Evolutionary conservation across 192 early-diverging fungal species (phyloP), one percentile per base, ranked within the genome.

Genomic region (Funneliformis mosseae): DNA sequence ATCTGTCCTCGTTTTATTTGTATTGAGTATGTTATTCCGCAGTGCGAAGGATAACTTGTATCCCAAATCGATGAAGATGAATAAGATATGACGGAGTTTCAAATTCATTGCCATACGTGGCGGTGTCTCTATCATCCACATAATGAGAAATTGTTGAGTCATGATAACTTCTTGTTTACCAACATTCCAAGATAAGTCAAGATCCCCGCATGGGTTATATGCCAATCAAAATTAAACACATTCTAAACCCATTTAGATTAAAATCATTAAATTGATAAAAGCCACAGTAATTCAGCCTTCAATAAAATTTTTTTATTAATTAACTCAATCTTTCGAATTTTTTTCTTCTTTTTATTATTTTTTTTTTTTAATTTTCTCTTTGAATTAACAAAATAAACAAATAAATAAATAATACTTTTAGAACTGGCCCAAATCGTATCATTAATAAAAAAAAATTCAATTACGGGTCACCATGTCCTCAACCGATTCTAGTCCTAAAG

Each of bases 401-500:
- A 33, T 12, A 48, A 48, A 48, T 4, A 48, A 48, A 14, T 5
- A 6, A 21, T 55, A 55, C 12, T 14, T 18, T 55, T 55, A 59
- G 8, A 43, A 74, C 46, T 74, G 72, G 72, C 28, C 11, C 72
- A 74, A 74, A 48, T 46, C 55, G 72, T 41, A 71, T 18, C 5
- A 12, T 27, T 74, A 74, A 48, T 74, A 21, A 33, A 33, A 33
- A 43, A 50, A 23, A 50, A 27, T 42, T 55, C 28, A 21, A 25
- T 11, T 12, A 74, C 69, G 18, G 39, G 72, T 74, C 72, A 74
- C 72, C 72, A 74, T 74, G 72, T 74, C 72, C 27, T 74, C 72
- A 25, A 25, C 41, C 8, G 42, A 70, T 14, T 39, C 18, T 21
- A 50, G 18, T 5, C 25, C 72, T 50, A 10, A 8, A 28, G 8